Percentiles rank a stretch among this genome's conserved stretches.
Conservation (phyloP, 2,329 filamentous ascomycete species). For the Pseudogymnoascus sp. region DNA sequence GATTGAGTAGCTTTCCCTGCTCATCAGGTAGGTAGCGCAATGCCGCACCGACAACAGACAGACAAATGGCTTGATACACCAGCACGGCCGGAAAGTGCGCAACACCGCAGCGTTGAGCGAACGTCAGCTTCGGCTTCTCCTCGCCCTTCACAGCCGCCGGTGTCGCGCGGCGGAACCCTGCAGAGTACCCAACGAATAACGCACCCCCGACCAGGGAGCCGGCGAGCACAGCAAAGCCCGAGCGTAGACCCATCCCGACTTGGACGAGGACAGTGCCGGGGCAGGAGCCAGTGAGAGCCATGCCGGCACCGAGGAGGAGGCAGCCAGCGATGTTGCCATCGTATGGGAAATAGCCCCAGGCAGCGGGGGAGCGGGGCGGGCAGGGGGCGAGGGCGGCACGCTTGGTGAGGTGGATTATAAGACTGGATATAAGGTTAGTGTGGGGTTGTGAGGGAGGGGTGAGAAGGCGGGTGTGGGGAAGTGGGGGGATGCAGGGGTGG, state of each 20-base stretch:
- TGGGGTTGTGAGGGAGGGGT: slow-evolving; percentile 20
- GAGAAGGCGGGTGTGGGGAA: slow-evolving; percentile 42
- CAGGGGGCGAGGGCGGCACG: slow-evolving; percentile 11
- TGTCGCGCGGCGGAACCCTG: not conserved
- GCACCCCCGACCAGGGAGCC: slow-evolving; percentile 51
- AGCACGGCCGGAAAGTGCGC: slow-evolving; percentile 10
- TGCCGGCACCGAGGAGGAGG: slow-evolving; percentile 53
- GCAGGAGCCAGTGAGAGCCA: slow-evolving; percentile 57
- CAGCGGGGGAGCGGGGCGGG: slow-evolving; percentile 42
- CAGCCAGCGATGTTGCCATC: slow-evolving; percentile 61
- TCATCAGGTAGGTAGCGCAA: not conserved
- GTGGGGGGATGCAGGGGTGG: slow-evolving; percentile 25
- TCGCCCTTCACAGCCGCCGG: not conserved
- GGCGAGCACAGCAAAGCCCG: slow-evolving; percentile 43
- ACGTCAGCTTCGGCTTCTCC: slow-evolving; percentile 11
- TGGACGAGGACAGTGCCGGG: slow-evolving; percentile 59
- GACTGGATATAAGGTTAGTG: not conserved
- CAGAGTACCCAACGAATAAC: slow-evolving; percentile 29
- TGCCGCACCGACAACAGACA: slow-evolving; percentile 11
- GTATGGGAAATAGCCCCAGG: slow-evolving; percentile 42
- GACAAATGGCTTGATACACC: slow-evolving; percentile 18
- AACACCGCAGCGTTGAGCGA: slow-evolving; percentile 16
- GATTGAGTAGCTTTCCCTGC: slow-evolving; percentile 30
- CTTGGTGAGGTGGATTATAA: not conserved
- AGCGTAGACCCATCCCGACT: slow-evolving; percentile 43